Evolutionary conservation across 208 protist species (phyloP), one percentile per base, ranked within the genome.

Genomic region (Acanthamoeba triangularis): DNA sequence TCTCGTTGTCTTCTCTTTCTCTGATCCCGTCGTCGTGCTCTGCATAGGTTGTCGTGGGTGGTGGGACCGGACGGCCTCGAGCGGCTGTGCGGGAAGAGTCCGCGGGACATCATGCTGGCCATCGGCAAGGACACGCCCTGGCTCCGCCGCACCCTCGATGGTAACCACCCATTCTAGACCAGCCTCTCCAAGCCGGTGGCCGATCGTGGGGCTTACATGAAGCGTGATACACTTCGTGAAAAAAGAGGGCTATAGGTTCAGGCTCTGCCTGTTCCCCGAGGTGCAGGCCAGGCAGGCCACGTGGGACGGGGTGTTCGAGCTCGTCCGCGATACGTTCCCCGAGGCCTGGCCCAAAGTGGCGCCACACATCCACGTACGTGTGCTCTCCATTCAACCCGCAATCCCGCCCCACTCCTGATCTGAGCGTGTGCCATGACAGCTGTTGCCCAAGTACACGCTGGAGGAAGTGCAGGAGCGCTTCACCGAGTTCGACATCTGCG

Each of bases 91-190:
- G 82, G 82, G 0, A 90, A 65, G 54, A 90, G 82, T 6, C 52
- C 82, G 28, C 82, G 47, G 14, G 82, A 90, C 16, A 59, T 90
- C n/a, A 35, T 90, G 82, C 82, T n/a, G 49, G 54, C 52, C 82
- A 65, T 90, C 33, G 82, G 82, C 82, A 90, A 90, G 37, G 82
- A 90, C 82, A 90, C 47, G 6, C 47, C 82, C 30, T 90, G 82
- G 82, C 10, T 90, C 7, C 47, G 41, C 5, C 82, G 33, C 16
- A 90, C 47, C 28, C 52, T 90, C n/a, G 52, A 82, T 1, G 37
- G 74, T 82, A 82, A 37, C 0, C 11, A 35, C 28, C 63, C 63
- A 2, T 28, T 69, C 14, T 6, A n/a, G n/a, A n/a, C n/a, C 14
- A 61, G 16, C 56, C 18, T 16, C 56, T 61, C n/a, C n/a, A n/a